Evolutionary conservation across 305 asterid genomes (phyloP), one percentile per base, ranked within the genome.

Genomic region (Fraxinus platypoda): DNA sequence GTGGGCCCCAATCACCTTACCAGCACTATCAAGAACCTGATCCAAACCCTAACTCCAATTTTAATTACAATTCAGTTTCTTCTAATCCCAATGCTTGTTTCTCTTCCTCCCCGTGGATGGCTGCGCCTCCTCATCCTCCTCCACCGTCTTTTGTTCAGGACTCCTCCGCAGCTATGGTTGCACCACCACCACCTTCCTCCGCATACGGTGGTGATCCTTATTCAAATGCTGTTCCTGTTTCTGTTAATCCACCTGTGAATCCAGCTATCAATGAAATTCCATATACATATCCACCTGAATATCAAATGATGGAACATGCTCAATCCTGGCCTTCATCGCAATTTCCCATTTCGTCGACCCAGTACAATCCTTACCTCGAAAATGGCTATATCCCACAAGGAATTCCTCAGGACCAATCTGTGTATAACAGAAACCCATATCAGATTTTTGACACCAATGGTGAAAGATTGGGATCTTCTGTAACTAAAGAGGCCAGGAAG

Each of bases 401-500:
- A 0, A 72, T 83, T 7, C 83, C 85, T 62, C 90, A 85, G 19
- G 87, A 88, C 17, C 94, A 85, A 68, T 78, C 81, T 19, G 6
- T 84, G 28, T 89, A 30, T 15, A 70, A 78, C 4, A 89, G 88
- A 35, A 84, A 84, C 76, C 92, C 91, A 0, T 91, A 90, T 84
- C 97, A 82, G 66, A 41, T 88, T 41, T 83, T 59, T 26, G 93
- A 87, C 59, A 86, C 87, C 2, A 85, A 81, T 33, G 92, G 92
- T 15, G 93, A 92, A 38, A 84, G 87, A 54, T 77, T 88, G 78
- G 97, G 98, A 15, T 76, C 93, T 52, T 89, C 94, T 1, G 98
- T 94, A 0, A 93, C 98, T 7, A 96, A 90, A 81, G 99, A 94
- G 83, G 98, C 99, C 0, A 77, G 99, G 85, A 94, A 94, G 94